Evolutionary conservation across 2,329 filamentous ascomycete genomes (phyloP).

Genomic region (Ophiostoma populinum): DNA sequence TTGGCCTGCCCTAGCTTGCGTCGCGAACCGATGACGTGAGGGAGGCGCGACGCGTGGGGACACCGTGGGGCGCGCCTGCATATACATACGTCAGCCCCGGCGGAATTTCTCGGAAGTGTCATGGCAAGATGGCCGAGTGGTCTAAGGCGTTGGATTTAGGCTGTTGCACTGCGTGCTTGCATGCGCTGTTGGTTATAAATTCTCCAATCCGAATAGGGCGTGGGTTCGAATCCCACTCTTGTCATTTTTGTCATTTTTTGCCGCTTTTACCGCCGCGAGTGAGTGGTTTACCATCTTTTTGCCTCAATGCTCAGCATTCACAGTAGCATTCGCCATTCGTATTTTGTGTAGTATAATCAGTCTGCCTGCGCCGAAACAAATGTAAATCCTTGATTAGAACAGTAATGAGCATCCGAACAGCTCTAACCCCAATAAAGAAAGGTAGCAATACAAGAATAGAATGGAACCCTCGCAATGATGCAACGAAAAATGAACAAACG

Average conservation of each 20-base stretch:
- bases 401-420: background rate
- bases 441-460: background rate
- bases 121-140: slow-evolving; percentile 14
- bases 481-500: background rate
- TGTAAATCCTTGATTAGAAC: too few species aligned
- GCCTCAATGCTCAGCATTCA: too few species aligned
- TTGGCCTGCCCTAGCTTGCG: too few species aligned
- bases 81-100: background rate
- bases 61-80: background rate
- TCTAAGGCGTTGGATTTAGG: slow-evolving; percentile 15
- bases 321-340: too few species aligned
- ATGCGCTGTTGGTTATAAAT: slow-evolving; percentile 1
- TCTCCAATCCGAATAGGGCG: slow-evolving; percentile 14
- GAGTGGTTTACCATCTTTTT: background rate
- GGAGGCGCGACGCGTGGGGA: too few species aligned
- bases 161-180: background rate
- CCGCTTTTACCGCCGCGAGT: background rate
- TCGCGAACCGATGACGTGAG: too few species aligned
- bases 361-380: too few species aligned
- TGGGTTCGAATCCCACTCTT: slow-evolving; percentile 15
- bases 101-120: slow-evolving; percentile 8
- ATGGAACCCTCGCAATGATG: too few species aligned
- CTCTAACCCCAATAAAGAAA: background rate
- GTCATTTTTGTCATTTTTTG: slow-evolving; percentile 6
- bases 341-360: too few species aligned